phyloP scores from a whole-genome alignment of 805 yeast genomes.

The Wickerhamomyces mucosus region DNA sequence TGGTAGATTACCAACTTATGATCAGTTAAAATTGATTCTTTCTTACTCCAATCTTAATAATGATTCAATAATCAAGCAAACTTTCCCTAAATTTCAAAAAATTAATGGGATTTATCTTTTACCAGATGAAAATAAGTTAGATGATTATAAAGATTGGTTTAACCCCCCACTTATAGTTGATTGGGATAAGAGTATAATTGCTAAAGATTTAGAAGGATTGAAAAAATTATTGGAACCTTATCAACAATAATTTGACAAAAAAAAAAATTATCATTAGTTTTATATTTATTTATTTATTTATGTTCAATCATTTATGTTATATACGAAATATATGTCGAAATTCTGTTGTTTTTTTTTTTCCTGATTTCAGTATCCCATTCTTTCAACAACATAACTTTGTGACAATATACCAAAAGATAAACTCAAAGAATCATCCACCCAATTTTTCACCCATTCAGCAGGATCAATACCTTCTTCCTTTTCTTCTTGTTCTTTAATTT shows the following conservation, averaged over 20 bases:
- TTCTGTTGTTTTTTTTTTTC: too few relatives aligned
- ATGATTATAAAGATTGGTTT: constrained; percentile 15
- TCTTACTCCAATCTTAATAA: constrained; percentile 7
- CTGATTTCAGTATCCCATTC: constrained; percentile 66
- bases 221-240: constrained; percentile 17
- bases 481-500: constrained; percentile 21
- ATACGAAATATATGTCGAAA: too few relatives aligned
- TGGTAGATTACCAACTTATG: constrained; percentile 16
- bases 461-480: constrained; percentile 55
- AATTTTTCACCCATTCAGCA: constrained; percentile 71
- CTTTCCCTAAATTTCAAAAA: constrained; percentile 16
- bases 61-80: constrained; percentile 6
- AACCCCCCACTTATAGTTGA: constrained; percentile 47
- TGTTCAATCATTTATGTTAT: too few relatives aligned
- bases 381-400: constrained; percentile 78
- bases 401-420: constrained; percentile 80
- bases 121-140: constrained; percentile 3
- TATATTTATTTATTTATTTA: too few relatives aligned
- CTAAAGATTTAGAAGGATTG: constrained; percentile 37
- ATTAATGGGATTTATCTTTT: constrained; percentile 4
- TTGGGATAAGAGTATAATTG: constrained; percentile 50
- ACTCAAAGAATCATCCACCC: constrained; percentile 73
- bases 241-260: too few relatives aligned
- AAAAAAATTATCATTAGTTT: constrained; percentile 5
- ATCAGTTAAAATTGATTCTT: constrained; percentile 16